Base-by-base conservation (phyloP, 257 asterid genomes). In the Ophiorrhiza pumila region DNA sequence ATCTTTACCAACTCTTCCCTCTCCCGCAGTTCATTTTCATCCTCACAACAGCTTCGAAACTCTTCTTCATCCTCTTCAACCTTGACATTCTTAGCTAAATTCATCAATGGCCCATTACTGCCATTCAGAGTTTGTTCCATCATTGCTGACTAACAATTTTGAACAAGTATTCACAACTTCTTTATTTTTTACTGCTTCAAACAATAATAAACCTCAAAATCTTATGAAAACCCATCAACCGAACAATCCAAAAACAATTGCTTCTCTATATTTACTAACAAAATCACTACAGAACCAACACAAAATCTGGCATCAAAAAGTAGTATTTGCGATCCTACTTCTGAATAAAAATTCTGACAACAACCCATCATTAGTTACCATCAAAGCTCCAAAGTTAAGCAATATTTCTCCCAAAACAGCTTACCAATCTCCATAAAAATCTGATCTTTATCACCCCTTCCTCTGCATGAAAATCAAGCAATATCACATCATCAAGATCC, bases 21-120 rank as follows among this genome's bases (percentile, higher is more conserved):
- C 58, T 82, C 81, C 57, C 83, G 76, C 83, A 81, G 63, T 46
- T 79, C 83, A 68, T 80, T 74, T 68, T 75, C 87, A 49, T 91
- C 90, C 80, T 85, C 97, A 71, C 86, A 92, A 72, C 99, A 95
- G 84, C 99, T 92, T 69, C 91, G 83, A 78, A 92, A 95, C 29
- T 95, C 99, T 15, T 94, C 99, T 75, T 94, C 97, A 0, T 95
- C 98, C 67, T 92, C 97, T 73, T 88, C 95, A 20, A 81, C 49
- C 69, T 80, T 77, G 68, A 74, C 73, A 71, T 67, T 81, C 41
- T 31, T 67, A 73, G 71, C 69, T 72, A 53, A 88, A 73, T 63
- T 73, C 61, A 68, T 43, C 64, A 72, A 43, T 57, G 46, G 29
- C 71, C 76, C 82, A 31, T 74, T 65, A 56, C n/a, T n/a, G n/a